Evolutionary conservation across 768 basidiomycete genomes (phyloP).

Genomic region (Amyloporia xantha): DNA sequence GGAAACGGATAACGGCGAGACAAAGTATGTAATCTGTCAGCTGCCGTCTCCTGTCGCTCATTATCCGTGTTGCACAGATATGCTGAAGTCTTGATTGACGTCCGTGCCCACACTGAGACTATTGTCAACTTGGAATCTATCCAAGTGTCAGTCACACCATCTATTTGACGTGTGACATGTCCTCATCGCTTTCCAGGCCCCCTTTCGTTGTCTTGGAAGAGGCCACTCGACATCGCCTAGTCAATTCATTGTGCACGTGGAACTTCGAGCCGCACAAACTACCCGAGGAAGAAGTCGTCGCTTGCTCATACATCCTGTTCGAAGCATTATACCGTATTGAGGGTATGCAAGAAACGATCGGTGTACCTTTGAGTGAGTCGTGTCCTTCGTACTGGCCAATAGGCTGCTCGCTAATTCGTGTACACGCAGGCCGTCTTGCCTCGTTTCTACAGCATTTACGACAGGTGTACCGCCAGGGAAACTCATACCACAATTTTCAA

Average conservation of each 20-base stretch:
- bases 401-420: not conserved
- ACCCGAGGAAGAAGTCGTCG: conserved; percentile 73
- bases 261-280: conserved; percentile 85
- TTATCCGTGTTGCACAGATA: conserved; percentile 35
- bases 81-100: conserved; percentile 79
- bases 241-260: conserved; percentile 71
- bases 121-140: conserved; percentile 55
- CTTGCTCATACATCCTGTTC: conserved; percentile 81
- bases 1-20: conserved; percentile 38
- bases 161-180: not conserved
- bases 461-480: conserved; percentile 83
- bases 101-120: conserved; percentile 74
- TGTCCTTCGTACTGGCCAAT: not conserved
- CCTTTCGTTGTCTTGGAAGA: conserved; percentile 34
- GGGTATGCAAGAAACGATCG: conserved; percentile 55
- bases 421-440: conserved; percentile 56
- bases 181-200: conserved; percentile 12
- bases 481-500: conserved; percentile 96
- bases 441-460: conserved; percentile 82
- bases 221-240: conserved; percentile 53
- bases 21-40: conserved; percentile 36
- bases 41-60: conserved; percentile 5
- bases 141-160: conserved; percentile 33
- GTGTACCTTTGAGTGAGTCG: conserved; percentile 45
- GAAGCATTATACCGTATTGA: conserved; percentile 78